Percentiles rank a stretch among this genome's conserved stretches.
These are phyloP conservation scores for Euphrasia confusa DNA, from an alignment of 257 asterid genomes.

Conservation along the genomic window DNA sequence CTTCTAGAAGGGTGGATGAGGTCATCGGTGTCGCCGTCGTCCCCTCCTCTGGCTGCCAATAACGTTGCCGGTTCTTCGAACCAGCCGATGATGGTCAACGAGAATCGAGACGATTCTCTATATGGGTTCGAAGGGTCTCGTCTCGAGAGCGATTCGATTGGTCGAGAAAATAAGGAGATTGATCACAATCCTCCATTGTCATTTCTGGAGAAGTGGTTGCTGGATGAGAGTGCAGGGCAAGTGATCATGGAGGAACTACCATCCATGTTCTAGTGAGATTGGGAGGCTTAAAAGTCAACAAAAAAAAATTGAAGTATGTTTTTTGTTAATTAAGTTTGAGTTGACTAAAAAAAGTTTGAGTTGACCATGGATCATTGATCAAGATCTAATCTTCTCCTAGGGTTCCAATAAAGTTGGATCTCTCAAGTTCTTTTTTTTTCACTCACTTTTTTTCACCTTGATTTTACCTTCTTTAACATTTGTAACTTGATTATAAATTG, in stretches of 20 bases:
- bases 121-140: neutral
- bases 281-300: neutral
- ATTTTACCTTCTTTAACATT: neutral
- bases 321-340: neutral
- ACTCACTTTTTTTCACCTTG: neutral
- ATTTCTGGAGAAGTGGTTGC: slow-evolving; percentile 54
- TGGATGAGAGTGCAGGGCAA: slow-evolving; percentile 50
- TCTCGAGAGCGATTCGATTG: neutral
- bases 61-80: neutral
- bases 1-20: slow-evolving; percentile 81
- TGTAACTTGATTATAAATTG: neutral
- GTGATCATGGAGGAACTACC: slow-evolving; percentile 33
- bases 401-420: neutral
- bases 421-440: neutral
- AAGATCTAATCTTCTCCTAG: neutral
- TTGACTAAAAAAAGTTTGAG: neutral
- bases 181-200: slow-evolving; percentile 36
- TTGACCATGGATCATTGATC: neutral
- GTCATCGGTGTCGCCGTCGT: slow-evolving; percentile 37
- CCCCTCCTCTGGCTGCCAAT: neutral
- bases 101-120: neutral
- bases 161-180: slow-evolving; percentile 11
- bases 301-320: neutral
- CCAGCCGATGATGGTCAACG: neutral
- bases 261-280: slow-evolving; percentile 33